These are phyloP conservation scores for Globisporangium polare DNA, from an alignment of 352 stramenopile species.

Conservation along the genomic window DNA sequence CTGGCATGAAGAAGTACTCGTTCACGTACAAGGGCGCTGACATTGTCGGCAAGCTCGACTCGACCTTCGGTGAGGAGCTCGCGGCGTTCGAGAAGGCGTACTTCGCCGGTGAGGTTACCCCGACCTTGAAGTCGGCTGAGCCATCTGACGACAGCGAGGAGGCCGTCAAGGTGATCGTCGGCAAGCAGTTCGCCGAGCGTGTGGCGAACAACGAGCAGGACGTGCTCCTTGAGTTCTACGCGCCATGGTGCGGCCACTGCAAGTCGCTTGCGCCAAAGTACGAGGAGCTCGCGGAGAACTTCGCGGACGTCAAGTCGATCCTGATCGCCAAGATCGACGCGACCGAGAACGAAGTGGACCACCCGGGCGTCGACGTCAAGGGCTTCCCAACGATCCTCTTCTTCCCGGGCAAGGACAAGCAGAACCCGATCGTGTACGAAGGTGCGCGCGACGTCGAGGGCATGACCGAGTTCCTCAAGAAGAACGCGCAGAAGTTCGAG, in stretches of 20 bases:
- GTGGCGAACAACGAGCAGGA: conserved; percentile 88
- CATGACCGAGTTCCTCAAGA: conserved; percentile 86
- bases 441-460: conserved; percentile 77
- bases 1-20: conserved; percentile 92
- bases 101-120: conserved; percentile 82
- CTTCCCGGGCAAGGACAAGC: conserved; percentile 90
- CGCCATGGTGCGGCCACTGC: conserved; percentile 78
- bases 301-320: conserved; percentile 87
- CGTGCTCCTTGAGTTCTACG: conserved; percentile 81
- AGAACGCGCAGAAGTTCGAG: conserved; percentile 84
- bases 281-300: conserved; percentile 87
- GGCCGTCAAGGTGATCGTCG: conserved; percentile 91
- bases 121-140: conserved; percentile 92
- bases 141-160: conserved; percentile 83
- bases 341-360: conserved; percentile 94
- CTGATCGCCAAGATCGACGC: conserved; percentile 96
- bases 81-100: conserved; percentile 77
- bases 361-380: conserved; percentile 84
- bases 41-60: conserved; percentile 64
- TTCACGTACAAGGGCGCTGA: conserved; percentile 75
- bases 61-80: conserved; percentile 46
- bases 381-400: conserved; percentile 96
- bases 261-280: conserved; percentile 89
- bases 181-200: conserved; percentile 89
- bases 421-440: conserved; percentile 84